These are phyloP conservation scores for Lizanozyma gosingica DNA, from an alignment of 1,139 yeast genomes.

Conservation along the genomic window DNA sequence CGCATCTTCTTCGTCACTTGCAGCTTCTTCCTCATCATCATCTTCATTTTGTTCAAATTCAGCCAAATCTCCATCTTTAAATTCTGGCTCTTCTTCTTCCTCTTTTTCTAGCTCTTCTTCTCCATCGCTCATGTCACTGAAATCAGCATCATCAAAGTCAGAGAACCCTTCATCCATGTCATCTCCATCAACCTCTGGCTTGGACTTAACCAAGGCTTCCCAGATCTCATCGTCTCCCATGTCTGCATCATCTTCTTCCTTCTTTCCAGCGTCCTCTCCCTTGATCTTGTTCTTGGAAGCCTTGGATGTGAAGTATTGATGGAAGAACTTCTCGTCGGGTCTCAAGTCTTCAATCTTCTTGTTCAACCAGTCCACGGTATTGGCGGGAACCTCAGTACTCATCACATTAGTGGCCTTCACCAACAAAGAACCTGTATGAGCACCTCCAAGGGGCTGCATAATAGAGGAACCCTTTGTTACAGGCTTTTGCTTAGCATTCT, in stretches of 20 bases:
- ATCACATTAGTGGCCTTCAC: slow-evolving; percentile 55
- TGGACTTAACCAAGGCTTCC: slow-evolving; percentile 79
- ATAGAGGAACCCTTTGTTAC: slow-evolving; percentile 74
- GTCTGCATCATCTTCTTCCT: slow-evolving; percentile 41
- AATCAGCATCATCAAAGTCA: slow-evolving; percentile 44
- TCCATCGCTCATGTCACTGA: slow-evolving; percentile 25
- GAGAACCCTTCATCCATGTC: slow-evolving; percentile 37
- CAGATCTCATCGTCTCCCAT: slow-evolving; percentile 77
- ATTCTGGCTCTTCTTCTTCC: slow-evolving; percentile 16
- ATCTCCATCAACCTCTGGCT: slow-evolving; percentile 60
- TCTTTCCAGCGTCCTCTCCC: slow-evolving; percentile 20
- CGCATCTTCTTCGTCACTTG: slow-evolving; percentile 7
- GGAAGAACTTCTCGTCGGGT: slow-evolving; percentile 87
- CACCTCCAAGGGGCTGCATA: slow-evolving; percentile 97
- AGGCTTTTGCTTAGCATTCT: slow-evolving; percentile 77
- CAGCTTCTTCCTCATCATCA: slow-evolving; percentile 17
- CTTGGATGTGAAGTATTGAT: slow-evolving; percentile 72
- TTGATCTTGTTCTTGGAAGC: slow-evolving; percentile 33
- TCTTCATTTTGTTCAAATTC: slow-evolving; percentile 20
- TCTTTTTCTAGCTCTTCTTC: slow-evolving; percentile 17
- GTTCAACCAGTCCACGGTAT: slow-evolving; percentile 74
- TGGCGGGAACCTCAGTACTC: slow-evolving; percentile 52
- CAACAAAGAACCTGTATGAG: slow-evolving; percentile 67
- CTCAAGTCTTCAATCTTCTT: slow-evolving; percentile 57
- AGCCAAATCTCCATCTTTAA: slow-evolving; percentile 15